Evolutionary conservation across 257 asterid genomes (phyloP).

Genomic region (Voacanga thouarsii): DNA sequence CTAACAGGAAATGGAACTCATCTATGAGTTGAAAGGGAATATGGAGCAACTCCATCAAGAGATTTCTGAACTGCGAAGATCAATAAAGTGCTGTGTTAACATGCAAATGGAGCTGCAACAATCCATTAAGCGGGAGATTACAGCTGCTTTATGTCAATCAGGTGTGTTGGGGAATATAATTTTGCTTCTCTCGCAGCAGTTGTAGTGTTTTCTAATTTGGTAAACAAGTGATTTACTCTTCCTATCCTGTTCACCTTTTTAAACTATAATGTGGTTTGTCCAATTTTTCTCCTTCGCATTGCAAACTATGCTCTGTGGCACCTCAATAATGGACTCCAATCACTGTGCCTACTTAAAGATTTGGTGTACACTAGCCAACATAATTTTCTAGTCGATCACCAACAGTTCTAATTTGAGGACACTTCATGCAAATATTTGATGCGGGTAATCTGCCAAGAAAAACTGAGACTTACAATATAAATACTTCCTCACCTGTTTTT

Average conservation of each 20-base stretch:
- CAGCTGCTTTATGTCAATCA: constrained; percentile 40
- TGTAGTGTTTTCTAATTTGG: not conserved
- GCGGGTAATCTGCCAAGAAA: not conserved
- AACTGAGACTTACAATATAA: not conserved
- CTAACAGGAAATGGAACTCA: constrained; percentile 75
- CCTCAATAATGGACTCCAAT: too few relatives aligned
- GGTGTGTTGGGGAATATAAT: constrained; percentile 32
- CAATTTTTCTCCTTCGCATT: too few relatives aligned
- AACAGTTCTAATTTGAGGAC: not conserved
- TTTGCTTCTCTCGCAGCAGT: not conserved
- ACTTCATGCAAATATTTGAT: not conserved
- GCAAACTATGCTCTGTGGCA: not conserved
- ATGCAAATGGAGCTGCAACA: constrained; percentile 59
- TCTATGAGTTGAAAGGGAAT: constrained; percentile 71
- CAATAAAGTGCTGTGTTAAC: constrained; percentile 64
- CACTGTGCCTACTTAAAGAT: too few relatives aligned
- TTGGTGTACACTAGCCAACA: too few relatives aligned
- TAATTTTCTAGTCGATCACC: not conserved
- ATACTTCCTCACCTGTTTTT: not conserved
- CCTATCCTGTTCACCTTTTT: too few relatives aligned
- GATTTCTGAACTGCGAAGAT: constrained; percentile 62
- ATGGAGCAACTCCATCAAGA: constrained; percentile 80
- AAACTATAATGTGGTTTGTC: not conserved
- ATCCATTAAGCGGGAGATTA: constrained; percentile 53
- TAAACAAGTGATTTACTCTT: not conserved